phyloP scores from a whole-genome alignment of 768 basidiomycete species.

The Tremella yokohamensis region DNA sequence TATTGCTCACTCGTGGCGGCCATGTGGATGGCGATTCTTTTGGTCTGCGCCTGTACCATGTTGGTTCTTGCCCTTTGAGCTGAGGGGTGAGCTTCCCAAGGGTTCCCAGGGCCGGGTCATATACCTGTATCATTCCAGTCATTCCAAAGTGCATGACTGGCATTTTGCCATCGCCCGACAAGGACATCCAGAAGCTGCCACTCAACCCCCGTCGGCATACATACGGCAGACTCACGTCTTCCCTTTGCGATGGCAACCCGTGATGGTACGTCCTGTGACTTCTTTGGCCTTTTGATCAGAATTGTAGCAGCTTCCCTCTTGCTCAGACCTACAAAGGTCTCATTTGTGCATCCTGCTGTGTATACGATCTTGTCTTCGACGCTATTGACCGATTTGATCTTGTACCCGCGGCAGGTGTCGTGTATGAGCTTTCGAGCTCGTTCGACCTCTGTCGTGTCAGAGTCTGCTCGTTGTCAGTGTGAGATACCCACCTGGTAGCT shows the following conservation, averaged over 20 bases:
- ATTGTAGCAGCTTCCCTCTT: background rate
- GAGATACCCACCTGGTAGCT: slow-evolving; percentile 59
- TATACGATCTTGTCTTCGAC: slow-evolving; percentile 64
- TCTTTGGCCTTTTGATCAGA: slow-evolving; percentile 56
- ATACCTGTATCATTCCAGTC: slow-evolving; percentile 77
- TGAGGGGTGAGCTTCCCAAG: slow-evolving; percentile 13
- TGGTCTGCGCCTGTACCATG: slow-evolving; percentile 48
- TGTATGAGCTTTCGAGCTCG: slow-evolving; percentile 61
- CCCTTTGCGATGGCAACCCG: slow-evolving; percentile 48
- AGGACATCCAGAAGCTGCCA: slow-evolving; percentile 57
- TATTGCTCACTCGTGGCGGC: slow-evolving; percentile 45
- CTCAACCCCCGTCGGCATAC: background rate
- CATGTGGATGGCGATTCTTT: slow-evolving; percentile 31
- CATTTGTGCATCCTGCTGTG: slow-evolving; percentile 56
- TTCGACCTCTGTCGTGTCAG: slow-evolving; percentile 61
- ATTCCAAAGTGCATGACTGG: slow-evolving; percentile 79
- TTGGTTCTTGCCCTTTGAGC: slow-evolving; percentile 48
- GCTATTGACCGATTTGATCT: slow-evolving; percentile 60
- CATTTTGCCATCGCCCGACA: slow-evolving; percentile 61
- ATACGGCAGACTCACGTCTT: slow-evolving; percentile 40
- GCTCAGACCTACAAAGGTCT: slow-evolving; percentile 59
- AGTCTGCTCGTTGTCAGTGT: too few relatives aligned
- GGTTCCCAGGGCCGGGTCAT: background rate
- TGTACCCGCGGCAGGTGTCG: slow-evolving; percentile 58
- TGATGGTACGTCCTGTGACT: slow-evolving; percentile 52